phyloP scores from a whole-genome alignment of 2,329 filamentous ascomycete species.

The Ambrosiella xylebori region DNA sequence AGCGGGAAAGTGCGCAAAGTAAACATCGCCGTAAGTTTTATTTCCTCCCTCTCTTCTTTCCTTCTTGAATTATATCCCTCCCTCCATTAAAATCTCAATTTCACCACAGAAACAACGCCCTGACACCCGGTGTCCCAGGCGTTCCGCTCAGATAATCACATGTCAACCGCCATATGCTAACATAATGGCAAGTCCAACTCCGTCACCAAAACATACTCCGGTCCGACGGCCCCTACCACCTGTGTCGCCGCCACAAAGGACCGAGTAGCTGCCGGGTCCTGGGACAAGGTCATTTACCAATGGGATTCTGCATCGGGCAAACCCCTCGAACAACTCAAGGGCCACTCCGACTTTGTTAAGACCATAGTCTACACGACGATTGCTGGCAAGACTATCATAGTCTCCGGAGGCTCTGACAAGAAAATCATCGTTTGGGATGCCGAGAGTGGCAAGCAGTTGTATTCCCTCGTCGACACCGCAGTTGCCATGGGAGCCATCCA shows the following conservation, averaged over 20 bases:
- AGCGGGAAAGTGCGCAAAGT: constrained; percentile 63
- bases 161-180: not conserved
- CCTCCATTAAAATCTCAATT: not conserved
- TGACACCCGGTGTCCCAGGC: no score
- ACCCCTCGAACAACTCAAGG: constrained; percentile 41
- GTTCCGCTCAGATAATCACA: no score
- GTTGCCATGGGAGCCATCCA: constrained; percentile 61
- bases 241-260: constrained; percentile 49
- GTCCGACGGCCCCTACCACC: constrained; percentile 65
- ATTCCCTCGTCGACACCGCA: constrained; percentile 60
- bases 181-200: not conserved
- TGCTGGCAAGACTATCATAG: constrained; percentile 42
- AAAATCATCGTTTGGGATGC: constrained; percentile 75
- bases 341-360: constrained; percentile 87
- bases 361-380: constrained; percentile 48
- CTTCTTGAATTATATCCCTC: not conserved
- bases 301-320: constrained; percentile 48
- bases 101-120: not conserved
- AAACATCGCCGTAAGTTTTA: constrained; percentile 46
- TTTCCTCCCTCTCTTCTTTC: not conserved
- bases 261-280: constrained; percentile 71
- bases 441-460: constrained; percentile 46
- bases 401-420: constrained; percentile 63
- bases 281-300: constrained; percentile 86
- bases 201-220: constrained; percentile 37